phyloP scores from a whole-genome alignment of 352 stramenopile genomes.

The Globisporangium barbulae region DNA sequence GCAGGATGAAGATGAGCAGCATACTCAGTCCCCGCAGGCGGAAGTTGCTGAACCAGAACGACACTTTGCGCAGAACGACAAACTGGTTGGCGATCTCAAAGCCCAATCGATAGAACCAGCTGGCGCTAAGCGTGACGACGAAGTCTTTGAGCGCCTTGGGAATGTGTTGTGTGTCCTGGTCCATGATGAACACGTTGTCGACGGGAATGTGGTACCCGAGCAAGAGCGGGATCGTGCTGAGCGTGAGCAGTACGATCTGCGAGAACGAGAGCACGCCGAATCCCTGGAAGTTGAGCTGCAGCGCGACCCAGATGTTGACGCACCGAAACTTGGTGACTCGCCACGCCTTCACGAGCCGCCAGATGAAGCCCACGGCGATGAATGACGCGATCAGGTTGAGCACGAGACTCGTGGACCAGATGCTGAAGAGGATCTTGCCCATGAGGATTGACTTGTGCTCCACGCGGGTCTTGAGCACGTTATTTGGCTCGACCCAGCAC shows the following conservation, averaged over 20 bases:
- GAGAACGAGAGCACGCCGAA: slow-evolving; percentile 28
- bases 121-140: slow-evolving; percentile 25
- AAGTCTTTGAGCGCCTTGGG: slow-evolving; percentile 24
- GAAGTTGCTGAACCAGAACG: slow-evolving; percentile 23
- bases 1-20: slow-evolving; percentile 16
- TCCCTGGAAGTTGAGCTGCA: slow-evolving; percentile 37
- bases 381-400: slow-evolving; percentile 30
- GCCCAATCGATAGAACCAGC: slow-evolving; percentile 31
- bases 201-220: slow-evolving; percentile 29
- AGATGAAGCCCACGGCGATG: slow-evolving; percentile 25
- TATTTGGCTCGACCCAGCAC: slow-evolving; percentile 37
- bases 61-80: slow-evolving; percentile 17
- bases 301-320: slow-evolving; percentile 28
- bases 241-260: slow-evolving; percentile 28
- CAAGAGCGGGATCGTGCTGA: slow-evolving; percentile 27
- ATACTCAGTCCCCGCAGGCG: slow-evolving; percentile 16
- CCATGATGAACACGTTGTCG: slow-evolving; percentile 28
- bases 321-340: slow-evolving; percentile 21
- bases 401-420: slow-evolving; percentile 38
- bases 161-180: slow-evolving; percentile 9
- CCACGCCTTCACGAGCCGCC: slow-evolving; percentile 22
- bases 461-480: slow-evolving; percentile 17
- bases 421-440: slow-evolving; percentile 33
- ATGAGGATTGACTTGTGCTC: slow-evolving; percentile 24
- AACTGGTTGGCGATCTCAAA: slow-evolving; percentile 28